phyloP scores from a whole-genome alignment of 768 basidiomycete genomes.

The Suillus placidus region DNA sequence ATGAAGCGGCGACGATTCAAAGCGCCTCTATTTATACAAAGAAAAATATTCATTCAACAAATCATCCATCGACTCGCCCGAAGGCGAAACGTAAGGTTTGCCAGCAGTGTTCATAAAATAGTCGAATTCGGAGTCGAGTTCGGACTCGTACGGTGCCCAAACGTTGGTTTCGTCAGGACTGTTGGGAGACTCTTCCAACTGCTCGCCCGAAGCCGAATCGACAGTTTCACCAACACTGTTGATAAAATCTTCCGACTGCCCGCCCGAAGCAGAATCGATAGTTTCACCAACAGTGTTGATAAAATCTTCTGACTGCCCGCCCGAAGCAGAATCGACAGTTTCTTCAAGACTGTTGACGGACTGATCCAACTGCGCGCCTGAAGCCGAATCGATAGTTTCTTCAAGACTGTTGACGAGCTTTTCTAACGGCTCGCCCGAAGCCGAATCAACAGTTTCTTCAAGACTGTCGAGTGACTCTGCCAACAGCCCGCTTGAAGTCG shows the following conservation, averaged over 20 bases:
- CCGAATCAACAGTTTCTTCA: not conserved
- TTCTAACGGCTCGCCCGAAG: not conserved
- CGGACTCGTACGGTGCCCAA: not conserved
- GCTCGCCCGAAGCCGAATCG: not conserved
- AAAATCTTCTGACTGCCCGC: no score
- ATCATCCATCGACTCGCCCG: not conserved
- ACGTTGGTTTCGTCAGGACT: not conserved
- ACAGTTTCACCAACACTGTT: no score
- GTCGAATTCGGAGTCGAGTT: no score
- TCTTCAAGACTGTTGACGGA: not conserved
- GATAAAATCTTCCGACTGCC: no score
- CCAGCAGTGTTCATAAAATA: no score
- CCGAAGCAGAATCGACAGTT: no score
- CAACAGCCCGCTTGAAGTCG: no score
- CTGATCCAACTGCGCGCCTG: not conserved
- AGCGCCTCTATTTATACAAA: not conserved
- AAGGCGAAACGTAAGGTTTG: no score
- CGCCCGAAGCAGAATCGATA: no score
- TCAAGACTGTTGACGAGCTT: not conserved
- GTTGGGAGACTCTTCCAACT: not conserved
- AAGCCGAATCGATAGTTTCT: not conserved
- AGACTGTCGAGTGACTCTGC: not conserved
- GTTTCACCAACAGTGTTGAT: no score
- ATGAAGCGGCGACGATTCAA: not conserved
- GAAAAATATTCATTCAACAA: not conserved